phyloP scores from a whole-genome alignment of 2,329 filamentous ascomycete genomes.

The Phyllachora maydis region DNA sequence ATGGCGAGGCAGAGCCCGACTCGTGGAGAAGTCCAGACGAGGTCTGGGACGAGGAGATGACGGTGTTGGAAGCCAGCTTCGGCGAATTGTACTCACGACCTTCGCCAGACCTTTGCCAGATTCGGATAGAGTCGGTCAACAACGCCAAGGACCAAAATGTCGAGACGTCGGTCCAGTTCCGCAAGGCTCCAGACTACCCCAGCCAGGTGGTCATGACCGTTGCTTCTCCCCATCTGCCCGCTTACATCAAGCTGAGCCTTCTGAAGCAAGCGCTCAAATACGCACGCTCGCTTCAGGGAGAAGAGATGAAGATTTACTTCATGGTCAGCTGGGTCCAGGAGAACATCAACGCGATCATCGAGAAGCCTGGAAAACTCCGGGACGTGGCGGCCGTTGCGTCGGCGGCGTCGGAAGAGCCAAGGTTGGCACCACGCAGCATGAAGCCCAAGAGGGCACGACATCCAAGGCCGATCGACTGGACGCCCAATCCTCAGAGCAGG shows the following conservation, averaged over 20 bases:
- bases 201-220: slow-evolving; percentile 48
- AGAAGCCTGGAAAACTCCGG: slow-evolving; percentile 62
- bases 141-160: slow-evolving; percentile 27
- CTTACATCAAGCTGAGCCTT: slow-evolving; percentile 83
- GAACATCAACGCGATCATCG: slow-evolving; percentile 62
- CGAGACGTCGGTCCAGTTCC: slow-evolving; percentile 40
- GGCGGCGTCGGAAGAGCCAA: slow-evolving; percentile 33
- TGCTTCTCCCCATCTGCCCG: slow-evolving; percentile 51
- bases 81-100: slow-evolving; percentile 47
- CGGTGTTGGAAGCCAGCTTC: slow-evolving; percentile 69
- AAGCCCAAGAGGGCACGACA: slow-evolving; percentile 18
- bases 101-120: slow-evolving; percentile 44
- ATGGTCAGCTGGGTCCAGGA: slow-evolving; percentile 83
- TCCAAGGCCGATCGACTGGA: slow-evolving; percentile 43
- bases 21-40: slow-evolving; percentile 30
- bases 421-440: slow-evolving; percentile 5
- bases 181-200: slow-evolving; percentile 58
- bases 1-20: slow-evolving; percentile 7
- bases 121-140: slow-evolving; percentile 38
- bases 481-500: slow-evolving; percentile 33
- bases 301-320: slow-evolving; percentile 77
- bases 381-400: slow-evolving; percentile 68
- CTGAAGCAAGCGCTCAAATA: slow-evolving; percentile 57
- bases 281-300: slow-evolving; percentile 52
- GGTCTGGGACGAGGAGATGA: slow-evolving; percentile 71